Conservation (phyloP, 306 rosid genomes). For the Quercus cerris region DNA sequence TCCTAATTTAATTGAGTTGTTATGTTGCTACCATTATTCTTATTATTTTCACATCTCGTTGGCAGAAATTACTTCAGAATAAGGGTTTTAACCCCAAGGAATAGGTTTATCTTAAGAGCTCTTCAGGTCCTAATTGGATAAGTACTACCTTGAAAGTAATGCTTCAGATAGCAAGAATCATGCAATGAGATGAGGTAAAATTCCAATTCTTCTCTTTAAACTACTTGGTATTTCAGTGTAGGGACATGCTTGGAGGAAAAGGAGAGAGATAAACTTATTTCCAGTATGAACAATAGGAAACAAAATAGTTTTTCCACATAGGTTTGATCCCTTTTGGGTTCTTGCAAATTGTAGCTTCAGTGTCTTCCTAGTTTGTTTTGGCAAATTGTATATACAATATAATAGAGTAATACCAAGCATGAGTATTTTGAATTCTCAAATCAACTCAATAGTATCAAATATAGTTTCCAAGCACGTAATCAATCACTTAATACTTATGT, state of each 20-base stretch:
- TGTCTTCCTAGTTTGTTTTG: slow-evolving; percentile 15
- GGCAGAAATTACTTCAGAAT: slow-evolving; percentile 54
- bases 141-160: slow-evolving; percentile 40
- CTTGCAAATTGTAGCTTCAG: neutral
- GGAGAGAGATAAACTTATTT: neutral
- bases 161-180: slow-evolving; percentile 64
- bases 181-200: slow-evolving; percentile 71
- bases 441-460: too few species aligned
- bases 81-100: slow-evolving; percentile 63
- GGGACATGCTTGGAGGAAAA: slow-evolving; percentile 12
- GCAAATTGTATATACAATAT: neutral
- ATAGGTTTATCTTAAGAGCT: slow-evolving; percentile 33
- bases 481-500: too few species aligned
- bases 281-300: neutral
- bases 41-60: slow-evolving; percentile 21
- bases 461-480: too few species aligned
- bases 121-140: slow-evolving; percentile 32
- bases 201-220: slow-evolving; percentile 24
- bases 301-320: neutral
- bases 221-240: slow-evolving; percentile 1
- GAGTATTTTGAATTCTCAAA: too few species aligned
- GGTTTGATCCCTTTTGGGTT: neutral
- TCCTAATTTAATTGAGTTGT: slow-evolving; percentile 9
- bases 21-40: slow-evolving; percentile 8
- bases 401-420: too few species aligned